Evolutionary conservation across 768 basidiomycete species (phyloP).

Genomic region (Boletus huronensis): DNA sequence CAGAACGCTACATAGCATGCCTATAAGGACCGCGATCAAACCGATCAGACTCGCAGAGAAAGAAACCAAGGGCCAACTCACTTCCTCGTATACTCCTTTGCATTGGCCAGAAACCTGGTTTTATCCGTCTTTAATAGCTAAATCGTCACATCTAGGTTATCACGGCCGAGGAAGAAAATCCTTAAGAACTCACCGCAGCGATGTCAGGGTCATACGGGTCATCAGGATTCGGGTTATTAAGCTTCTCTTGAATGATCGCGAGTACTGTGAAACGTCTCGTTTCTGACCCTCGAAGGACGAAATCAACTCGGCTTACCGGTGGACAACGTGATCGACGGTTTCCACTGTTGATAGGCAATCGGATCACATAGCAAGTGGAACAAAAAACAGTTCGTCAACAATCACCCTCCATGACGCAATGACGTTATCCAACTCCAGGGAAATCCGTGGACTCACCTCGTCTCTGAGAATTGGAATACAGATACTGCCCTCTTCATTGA

Average conservation of each 20-base stretch:
- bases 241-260: slow-evolving; percentile 72
- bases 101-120: slow-evolving; percentile 66
- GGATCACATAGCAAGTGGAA: neutral
- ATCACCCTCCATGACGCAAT: neutral
- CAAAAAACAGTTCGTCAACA: slow-evolving; percentile 1
- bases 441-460: slow-evolving; percentile 49
- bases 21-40: slow-evolving; percentile 4
- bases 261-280: slow-evolving; percentile 49
- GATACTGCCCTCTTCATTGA: slow-evolving; percentile 84
- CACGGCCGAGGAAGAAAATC: neutral
- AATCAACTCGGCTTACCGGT: slow-evolving; percentile 46
- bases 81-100: slow-evolving; percentile 88
- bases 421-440: neutral
- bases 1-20: slow-evolving; percentile 18
- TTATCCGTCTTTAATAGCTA: slow-evolving; percentile 78
- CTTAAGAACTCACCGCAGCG: slow-evolving; percentile 58
- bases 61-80: slow-evolving; percentile 29
- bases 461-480: slow-evolving; percentile 83
- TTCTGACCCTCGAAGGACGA: slow-evolving; percentile 1
- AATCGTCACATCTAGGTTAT: neutral
- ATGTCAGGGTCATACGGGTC: slow-evolving; percentile 89
- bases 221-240: slow-evolving; percentile 85
- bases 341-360: slow-evolving; percentile 56
- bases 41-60: slow-evolving; percentile 4
- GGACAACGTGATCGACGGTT: slow-evolving; percentile 71